Percentiles rank a stretch among this genome's conserved stretches.
Conservation (phyloP, 2,329 filamentous ascomycete genomes). For the Conoideocrella luteorostrata region DNA sequence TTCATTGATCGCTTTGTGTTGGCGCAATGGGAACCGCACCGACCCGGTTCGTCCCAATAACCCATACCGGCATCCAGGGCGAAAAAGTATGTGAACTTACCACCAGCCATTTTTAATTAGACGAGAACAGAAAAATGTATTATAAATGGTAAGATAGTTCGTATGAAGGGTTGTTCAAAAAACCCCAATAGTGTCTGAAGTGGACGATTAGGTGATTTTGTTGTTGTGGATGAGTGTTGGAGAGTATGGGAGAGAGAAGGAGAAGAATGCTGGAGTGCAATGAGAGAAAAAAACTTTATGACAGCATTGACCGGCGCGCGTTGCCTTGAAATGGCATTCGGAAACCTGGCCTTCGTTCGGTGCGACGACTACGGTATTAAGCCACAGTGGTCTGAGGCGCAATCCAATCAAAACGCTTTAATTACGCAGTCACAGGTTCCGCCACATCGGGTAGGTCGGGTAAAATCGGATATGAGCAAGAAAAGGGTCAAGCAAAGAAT, state of each 20-base stretch:
- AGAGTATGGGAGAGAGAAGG: constrained; percentile 16
- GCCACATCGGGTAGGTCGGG: constrained; percentile 22
- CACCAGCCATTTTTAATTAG: constrained; percentile 37
- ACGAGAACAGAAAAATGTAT: constrained; percentile 8
- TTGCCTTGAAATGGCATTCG: constrained; percentile 5
- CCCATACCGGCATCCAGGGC: constrained; percentile 4
- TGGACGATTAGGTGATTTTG: constrained; percentile 7
- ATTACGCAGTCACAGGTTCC: constrained; percentile 24
- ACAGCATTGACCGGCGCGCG: constrained; percentile 28
- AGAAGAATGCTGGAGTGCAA: constrained; percentile 11
- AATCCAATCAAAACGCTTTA: constrained; percentile 30
- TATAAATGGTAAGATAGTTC: constrained; percentile 9
- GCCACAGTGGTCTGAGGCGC: constrained; percentile 26
- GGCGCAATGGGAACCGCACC: constrained; percentile 17
- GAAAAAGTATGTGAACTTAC: constrained; percentile 26
- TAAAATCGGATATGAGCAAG: constrained; percentile 25
- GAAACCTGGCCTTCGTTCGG: not conserved
- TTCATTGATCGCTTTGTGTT: constrained; percentile 7
- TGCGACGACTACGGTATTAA: constrained; percentile 9
- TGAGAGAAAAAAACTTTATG: constrained; percentile 29
- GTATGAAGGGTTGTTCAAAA: constrained; percentile 9
- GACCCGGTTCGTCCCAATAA: not conserved
- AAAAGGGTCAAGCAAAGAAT: too few relatives aligned
- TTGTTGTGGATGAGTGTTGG: constrained; percentile 3
- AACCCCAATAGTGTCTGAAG: constrained; percentile 1